These are phyloP conservation scores for Bacidia gigantensis DNA, from an alignment of 495 filamentous ascomycete species.

Conservation along the genomic window DNA sequence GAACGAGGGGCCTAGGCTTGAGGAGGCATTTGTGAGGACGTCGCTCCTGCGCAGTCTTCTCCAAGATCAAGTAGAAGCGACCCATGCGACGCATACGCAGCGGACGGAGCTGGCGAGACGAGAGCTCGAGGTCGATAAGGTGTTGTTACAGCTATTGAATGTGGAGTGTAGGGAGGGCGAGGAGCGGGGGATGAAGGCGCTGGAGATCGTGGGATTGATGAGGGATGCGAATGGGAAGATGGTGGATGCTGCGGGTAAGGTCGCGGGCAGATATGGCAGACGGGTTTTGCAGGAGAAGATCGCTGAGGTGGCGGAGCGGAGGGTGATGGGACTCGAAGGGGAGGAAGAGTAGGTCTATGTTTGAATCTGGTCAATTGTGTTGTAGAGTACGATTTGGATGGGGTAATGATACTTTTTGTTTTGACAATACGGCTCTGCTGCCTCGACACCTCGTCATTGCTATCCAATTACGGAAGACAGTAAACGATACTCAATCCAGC, in stretches of 20 bases:
- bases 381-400: not conserved
- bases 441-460: no score
- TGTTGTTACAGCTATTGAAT: constrained; percentile 76
- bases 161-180: constrained; percentile 85
- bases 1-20: constrained; percentile 38
- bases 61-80: constrained; percentile 42
- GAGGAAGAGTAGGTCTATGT: constrained; percentile 11
- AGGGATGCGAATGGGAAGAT: constrained; percentile 66
- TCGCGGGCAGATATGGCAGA: constrained; percentile 65
- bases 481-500: no score
- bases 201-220: constrained; percentile 74
- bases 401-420: no score
- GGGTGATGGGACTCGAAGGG: constrained; percentile 35
- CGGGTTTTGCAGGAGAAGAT: constrained; percentile 78
- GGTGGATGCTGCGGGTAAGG: constrained; percentile 71
- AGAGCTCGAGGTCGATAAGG: constrained; percentile 75
- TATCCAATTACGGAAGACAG: no score
- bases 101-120: constrained; percentile 52
- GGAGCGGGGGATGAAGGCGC: constrained; percentile 81
- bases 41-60: constrained; percentile 56
- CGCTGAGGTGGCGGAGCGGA: constrained; percentile 54
- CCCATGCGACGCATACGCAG: constrained; percentile 49
- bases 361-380: not conserved
- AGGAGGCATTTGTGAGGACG: constrained; percentile 68
- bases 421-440: no score